These are phyloP conservation scores for Avena atlantica DNA, from an alignment of 176 grass and related monocot genomes.

Conservation along the genomic window DNA sequence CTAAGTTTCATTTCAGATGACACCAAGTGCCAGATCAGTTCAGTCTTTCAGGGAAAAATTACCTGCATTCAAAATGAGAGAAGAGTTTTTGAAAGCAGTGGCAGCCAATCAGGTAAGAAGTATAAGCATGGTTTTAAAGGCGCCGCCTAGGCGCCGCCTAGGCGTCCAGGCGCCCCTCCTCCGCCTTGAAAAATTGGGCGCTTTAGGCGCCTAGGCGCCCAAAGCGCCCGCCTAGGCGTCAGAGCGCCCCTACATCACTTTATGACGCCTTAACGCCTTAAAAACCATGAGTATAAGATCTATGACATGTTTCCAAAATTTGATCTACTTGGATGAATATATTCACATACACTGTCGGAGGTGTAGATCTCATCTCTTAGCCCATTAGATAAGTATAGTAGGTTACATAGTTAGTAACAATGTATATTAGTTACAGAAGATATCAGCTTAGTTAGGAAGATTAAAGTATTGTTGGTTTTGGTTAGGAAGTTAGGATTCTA, in stretches of 20 bases:
- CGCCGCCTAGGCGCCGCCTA: too few relatives aligned
- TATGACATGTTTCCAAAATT: constrained; percentile 20
- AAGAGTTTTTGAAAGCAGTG: constrained; percentile 82
- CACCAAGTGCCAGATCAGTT: constrained; percentile 70
- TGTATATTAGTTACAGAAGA: background rate
- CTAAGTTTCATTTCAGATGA: constrained; percentile 54
- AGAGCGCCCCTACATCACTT: too few relatives aligned
- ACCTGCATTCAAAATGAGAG: constrained; percentile 80
- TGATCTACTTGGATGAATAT: constrained; percentile 29
- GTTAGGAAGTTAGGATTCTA: constrained; percentile 8
- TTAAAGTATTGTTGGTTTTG: background rate
- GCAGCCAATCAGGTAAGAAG: constrained; percentile 72
- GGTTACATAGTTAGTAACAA: background rate
- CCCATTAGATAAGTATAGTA: background rate
- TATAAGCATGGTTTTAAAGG: too few relatives aligned
- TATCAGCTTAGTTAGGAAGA: background rate
- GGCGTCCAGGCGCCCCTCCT: too few relatives aligned
- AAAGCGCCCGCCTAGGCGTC: too few relatives aligned
- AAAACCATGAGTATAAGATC: background rate
- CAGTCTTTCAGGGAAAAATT: constrained; percentile 88
- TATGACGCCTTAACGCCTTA: too few relatives aligned
- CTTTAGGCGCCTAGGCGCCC: too few relatives aligned
- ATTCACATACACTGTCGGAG: background rate
- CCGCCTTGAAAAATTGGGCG: too few relatives aligned
- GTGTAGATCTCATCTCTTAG: constrained; percentile 11